A percentile compares a stretch with the other conserved stretches of the same genome.
These are phyloP conservation scores for Verticillium tricorpus DNA, from an alignment of 2,329 filamentous ascomycete species.

Conservation along the genomic window DNA sequence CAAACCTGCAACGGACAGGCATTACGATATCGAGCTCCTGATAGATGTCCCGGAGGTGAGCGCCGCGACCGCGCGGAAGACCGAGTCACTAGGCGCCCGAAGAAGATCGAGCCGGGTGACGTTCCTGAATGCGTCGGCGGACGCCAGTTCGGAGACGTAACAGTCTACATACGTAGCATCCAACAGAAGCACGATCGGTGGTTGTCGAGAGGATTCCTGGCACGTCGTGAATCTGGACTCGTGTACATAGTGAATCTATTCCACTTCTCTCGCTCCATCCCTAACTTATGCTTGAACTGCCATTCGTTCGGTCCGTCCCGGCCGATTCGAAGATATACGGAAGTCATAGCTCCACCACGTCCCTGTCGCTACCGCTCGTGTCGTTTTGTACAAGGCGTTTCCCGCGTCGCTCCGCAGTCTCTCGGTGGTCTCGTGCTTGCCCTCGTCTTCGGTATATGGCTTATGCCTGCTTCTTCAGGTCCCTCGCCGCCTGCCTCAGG, in stretches of 20 bases:
- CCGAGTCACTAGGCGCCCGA: neutral
- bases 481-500: constrained; percentile 57
- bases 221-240: neutral
- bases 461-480: constrained; percentile 50
- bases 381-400: constrained; percentile 27
- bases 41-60: neutral
- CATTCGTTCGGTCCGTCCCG: neutral
- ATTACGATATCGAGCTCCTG: neutral
- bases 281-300: constrained; percentile 7
- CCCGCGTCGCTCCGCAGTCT: constrained; percentile 8
- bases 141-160: neutral
- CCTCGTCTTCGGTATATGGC: constrained; percentile 7
- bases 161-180: neutral
- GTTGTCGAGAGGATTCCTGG: neutral
- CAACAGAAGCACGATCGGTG: neutral
- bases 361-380: neutral
- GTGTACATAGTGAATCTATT: constrained; percentile 15
- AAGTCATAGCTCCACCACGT: constrained; percentile 1
- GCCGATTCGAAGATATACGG: neutral
- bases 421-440: constrained; percentile 12
- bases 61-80: neutral
- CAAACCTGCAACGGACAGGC: constrained; percentile 6
- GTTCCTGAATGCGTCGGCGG: neutral
- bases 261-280: constrained; percentile 9
- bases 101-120: neutral